Conservation (phyloP, 2,329 filamentous ascomycete genomes). For the Fusarium verticillioides region DNA sequence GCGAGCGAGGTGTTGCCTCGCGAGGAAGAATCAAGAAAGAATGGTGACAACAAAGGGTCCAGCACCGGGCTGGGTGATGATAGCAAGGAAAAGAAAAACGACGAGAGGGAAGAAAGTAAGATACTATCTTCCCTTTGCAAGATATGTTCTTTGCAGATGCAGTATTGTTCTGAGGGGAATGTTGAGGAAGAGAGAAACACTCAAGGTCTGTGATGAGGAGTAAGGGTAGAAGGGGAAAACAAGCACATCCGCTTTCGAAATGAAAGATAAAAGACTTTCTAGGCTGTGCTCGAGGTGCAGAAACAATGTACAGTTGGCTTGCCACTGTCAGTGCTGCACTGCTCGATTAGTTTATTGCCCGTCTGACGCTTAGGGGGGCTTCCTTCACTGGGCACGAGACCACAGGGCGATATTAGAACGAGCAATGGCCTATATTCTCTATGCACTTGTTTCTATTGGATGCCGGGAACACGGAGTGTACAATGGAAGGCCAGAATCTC, state of each 20-base stretch:
- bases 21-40: background rate
- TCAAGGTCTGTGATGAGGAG: background rate
- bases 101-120: background rate
- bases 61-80: background rate
- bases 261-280: background rate
- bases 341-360: background rate
- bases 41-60: background rate
- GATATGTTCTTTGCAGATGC: background rate
- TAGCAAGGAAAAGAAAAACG: background rate
- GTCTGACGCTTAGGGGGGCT: background rate
- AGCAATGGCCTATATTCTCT: background rate
- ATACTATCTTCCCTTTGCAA: background rate
- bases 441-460: background rate
- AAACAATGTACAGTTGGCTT: background rate
- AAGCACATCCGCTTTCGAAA: background rate
- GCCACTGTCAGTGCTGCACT: constrained; percentile 2
- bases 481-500: background rate
- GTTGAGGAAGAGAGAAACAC: background rate
- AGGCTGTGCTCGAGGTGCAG: background rate
- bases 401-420: background rate
- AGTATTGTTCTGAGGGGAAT: background rate
- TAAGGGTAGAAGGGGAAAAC: background rate
- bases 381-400: background rate
- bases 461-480: background rate
- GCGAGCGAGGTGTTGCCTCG: background rate